Conservation (phyloP, 2,329 filamentous ascomycete genomes). For the Myriangium duriaei region DNA sequence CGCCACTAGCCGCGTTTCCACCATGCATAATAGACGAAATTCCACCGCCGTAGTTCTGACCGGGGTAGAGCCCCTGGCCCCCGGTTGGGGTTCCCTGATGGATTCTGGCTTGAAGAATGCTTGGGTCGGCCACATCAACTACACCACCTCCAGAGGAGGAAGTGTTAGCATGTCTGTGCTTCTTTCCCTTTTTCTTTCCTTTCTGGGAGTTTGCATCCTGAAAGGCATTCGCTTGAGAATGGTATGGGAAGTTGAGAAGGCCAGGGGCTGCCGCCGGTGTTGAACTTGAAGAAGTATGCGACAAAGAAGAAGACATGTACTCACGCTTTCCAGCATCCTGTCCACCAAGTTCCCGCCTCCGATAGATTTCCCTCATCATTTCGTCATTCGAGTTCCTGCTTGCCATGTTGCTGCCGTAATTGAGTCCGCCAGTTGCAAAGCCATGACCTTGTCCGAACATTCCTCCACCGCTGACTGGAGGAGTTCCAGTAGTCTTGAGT, state of each 20-base stretch:
- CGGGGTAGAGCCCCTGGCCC: constrained; percentile 81
- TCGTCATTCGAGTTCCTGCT: constrained; percentile 65
- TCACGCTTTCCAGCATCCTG: constrained; percentile 92
- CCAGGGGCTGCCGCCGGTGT: constrained; percentile 80
- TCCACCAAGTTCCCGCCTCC: constrained; percentile 43
- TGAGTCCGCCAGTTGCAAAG: constrained; percentile 56
- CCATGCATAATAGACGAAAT: constrained; percentile 81
- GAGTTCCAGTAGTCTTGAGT: constrained; percentile 86
- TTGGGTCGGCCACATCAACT: constrained; percentile 99
- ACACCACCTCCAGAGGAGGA: constrained; percentile 99
- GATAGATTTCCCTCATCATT: constrained; percentile 70
- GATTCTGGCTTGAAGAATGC: constrained; percentile 96
- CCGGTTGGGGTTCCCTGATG: constrained; percentile 65
- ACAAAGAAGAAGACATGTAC: constrained; percentile 89
- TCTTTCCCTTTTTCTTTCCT: constrained; percentile 99
- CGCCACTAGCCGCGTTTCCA: too few species aligned
- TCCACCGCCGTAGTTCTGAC: constrained; percentile 63
- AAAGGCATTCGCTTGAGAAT: constrained; percentile 70
- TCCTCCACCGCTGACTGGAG: constrained; percentile 62
- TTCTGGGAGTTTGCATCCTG: constrained; percentile 63
- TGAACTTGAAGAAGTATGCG: constrained; percentile 73
- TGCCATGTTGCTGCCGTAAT: constrained; percentile 41
- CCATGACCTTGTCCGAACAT: constrained; percentile 86
- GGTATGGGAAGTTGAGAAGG: constrained; percentile 85
- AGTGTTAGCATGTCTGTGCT: constrained; percentile 99